Conservation (phyloP, 257 asterid genomes). For the Euphrasia confusa region DNA sequence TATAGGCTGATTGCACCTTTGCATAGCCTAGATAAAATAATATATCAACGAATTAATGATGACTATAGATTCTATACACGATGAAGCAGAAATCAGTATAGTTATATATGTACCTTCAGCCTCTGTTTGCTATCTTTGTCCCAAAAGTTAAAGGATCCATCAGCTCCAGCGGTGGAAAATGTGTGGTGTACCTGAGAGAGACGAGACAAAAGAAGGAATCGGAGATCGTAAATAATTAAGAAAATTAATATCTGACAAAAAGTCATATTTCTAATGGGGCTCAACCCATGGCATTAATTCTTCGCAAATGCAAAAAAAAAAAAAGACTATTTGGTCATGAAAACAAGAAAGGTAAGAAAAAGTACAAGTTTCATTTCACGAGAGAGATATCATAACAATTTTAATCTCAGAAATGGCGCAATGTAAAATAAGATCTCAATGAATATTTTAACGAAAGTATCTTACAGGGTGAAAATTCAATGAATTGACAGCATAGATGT, state of each 20-base stretch:
- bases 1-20: constrained; percentile 79
- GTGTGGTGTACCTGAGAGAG: constrained; percentile 71
- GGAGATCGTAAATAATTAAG: not conserved
- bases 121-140: constrained; percentile 97
- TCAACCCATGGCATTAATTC: not conserved
- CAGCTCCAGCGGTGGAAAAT: constrained; percentile 94
- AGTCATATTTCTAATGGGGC: not conserved
- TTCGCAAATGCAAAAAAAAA: too few species aligned
- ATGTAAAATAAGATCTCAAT: constrained; percentile 11
- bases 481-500: constrained; percentile 86
- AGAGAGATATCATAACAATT: too few species aligned
- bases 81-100: not conserved
- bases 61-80: not conserved
- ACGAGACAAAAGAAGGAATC: constrained; percentile 17
- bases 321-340: not conserved
- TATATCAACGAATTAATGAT: constrained; percentile 17
- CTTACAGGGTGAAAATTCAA: constrained; percentile 95
- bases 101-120: constrained; percentile 56
- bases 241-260: not conserved
- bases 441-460: constrained; percentile 17
- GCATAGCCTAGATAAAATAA: constrained; percentile 58
- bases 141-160: constrained; percentile 94
- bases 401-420: not conserved
- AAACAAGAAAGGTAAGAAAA: too few species aligned
- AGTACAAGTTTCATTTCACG: not conserved